Evolutionary conservation across 2,329 filamentous ascomycete genomes (phyloP).

Genomic region (Fusarium keratoplasticum): DNA sequence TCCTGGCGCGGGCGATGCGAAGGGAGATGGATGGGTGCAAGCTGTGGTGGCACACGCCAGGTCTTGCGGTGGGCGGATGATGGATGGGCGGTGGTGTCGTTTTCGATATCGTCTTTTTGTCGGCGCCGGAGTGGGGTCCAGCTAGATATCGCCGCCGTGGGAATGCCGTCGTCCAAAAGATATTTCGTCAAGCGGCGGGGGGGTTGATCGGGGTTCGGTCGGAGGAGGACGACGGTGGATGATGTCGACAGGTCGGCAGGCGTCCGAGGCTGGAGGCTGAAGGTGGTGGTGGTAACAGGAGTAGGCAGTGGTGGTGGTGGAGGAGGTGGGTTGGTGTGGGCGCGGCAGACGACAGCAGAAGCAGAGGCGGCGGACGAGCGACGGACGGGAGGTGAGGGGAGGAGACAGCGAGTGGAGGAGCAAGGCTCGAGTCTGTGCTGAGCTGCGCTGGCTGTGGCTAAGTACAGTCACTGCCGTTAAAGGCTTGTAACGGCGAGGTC

Average conservation of each 20-base stretch:
- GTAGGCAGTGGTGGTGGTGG: slow-evolving; percentile 15
- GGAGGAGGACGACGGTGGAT: slow-evolving; percentile 25
- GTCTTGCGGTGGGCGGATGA: slow-evolving; percentile 37
- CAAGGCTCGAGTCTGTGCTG: slow-evolving; percentile 34
- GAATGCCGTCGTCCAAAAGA: slow-evolving; percentile 30
- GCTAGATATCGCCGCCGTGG: slow-evolving; percentile 35
- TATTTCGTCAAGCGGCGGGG: slow-evolving; percentile 13
- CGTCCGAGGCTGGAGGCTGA: slow-evolving; percentile 37
- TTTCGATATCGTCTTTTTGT: slow-evolving; percentile 41
- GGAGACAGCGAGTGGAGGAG: slow-evolving; percentile 34
- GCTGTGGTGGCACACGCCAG: slow-evolving; percentile 36
- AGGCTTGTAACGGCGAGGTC: background rate
- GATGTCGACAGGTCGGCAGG: slow-evolving; percentile 29
- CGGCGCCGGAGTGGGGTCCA: slow-evolving; percentile 39
- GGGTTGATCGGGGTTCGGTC: slow-evolving; percentile 15
- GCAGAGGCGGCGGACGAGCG: slow-evolving; percentile 18
- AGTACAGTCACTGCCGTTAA: background rate
- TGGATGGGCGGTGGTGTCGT: slow-evolving; percentile 35
- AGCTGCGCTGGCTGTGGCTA: slow-evolving; percentile 18
- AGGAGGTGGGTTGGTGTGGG: slow-evolving; percentile 27
- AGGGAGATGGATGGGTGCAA: slow-evolving; percentile 31
- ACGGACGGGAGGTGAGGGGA: slow-evolving; percentile 35
- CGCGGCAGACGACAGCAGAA: slow-evolving; percentile 15
- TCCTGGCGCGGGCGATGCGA: slow-evolving; percentile 26
- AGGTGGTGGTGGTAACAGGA: background rate